These are phyloP conservation scores for Forsythia suspensa DNA, from an alignment of 257 asterid species.

Conservation along the genomic window DNA sequence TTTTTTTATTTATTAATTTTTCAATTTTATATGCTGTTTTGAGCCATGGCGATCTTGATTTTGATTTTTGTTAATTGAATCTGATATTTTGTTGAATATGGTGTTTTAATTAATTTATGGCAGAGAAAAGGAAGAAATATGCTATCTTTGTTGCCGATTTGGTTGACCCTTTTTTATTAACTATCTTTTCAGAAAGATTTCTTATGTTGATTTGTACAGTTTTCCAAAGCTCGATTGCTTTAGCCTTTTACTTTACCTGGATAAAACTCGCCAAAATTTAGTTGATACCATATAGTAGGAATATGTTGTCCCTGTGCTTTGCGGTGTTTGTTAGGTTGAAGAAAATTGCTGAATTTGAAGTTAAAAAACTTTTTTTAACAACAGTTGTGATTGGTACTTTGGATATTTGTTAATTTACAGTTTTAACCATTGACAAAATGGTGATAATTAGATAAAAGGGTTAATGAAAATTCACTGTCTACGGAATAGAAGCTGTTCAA, in stretches of 20 bases:
- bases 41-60: neutral
- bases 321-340: neutral
- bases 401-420: neutral
- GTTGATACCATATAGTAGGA: neutral
- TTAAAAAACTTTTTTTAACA: neutral
- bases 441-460: neutral
- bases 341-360: neutral
- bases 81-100: neutral
- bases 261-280: neutral
- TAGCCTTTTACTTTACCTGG: neutral
- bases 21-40: neutral
- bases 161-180: neutral
- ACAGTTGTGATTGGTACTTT: neutral
- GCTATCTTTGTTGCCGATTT: neutral
- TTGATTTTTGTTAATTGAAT: neutral
- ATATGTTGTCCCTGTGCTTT: neutral
- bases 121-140: neutral
- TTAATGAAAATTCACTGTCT: neutral
- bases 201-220: neutral
- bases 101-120: neutral
- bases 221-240: neutral
- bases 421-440: neutral
- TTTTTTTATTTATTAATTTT: neutral
- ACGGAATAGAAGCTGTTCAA: neutral
- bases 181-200: neutral